Evolutionary conservation across 345 rosid species (phyloP).

Genomic region (Arabis alpina): DNA sequence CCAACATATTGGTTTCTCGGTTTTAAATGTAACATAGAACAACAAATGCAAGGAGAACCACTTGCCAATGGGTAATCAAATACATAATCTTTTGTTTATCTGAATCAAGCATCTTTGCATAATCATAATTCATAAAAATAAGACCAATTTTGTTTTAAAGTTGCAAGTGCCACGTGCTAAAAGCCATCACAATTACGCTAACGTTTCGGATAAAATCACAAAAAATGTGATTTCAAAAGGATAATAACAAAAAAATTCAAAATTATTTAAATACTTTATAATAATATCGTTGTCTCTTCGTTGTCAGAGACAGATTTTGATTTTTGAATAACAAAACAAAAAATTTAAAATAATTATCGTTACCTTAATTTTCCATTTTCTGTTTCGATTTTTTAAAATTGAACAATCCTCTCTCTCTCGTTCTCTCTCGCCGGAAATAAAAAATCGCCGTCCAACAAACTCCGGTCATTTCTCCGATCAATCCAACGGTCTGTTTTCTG

Average conservation of each 20-base stretch:
- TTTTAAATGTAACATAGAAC: too few relatives aligned
- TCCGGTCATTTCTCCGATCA: slow-evolving; percentile 21
- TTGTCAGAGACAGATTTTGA: slow-evolving; percentile 4
- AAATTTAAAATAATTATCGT: background rate
- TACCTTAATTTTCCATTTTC: background rate
- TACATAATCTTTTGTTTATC: too few relatives aligned
- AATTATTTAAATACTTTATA: background rate
- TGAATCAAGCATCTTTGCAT: background rate
- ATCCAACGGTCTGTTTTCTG: slow-evolving; percentile 21
- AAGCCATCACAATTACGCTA: slow-evolving; percentile 34
- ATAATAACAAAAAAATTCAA: background rate
- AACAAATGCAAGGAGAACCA: slow-evolving; percentile 6
- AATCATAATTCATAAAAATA: background rate
- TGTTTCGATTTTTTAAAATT: background rate
- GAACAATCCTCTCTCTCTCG: background rate
- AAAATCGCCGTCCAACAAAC: background rate
- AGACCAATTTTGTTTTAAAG: slow-evolving; percentile 19
- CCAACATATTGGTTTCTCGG: too few relatives aligned
- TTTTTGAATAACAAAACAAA: slow-evolving; percentile 8
- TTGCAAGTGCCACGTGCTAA: slow-evolving; percentile 39
- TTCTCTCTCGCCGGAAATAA: slow-evolving; percentile 23
- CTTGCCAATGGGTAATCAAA: background rate
- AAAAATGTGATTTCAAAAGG: background rate
- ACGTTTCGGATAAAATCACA: slow-evolving; percentile 21
- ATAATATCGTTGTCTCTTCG: slow-evolving; percentile 23